Base-by-base conservation (phyloP, 352 stramenopile genomes). In the Phytophthora brassicae region DNA sequence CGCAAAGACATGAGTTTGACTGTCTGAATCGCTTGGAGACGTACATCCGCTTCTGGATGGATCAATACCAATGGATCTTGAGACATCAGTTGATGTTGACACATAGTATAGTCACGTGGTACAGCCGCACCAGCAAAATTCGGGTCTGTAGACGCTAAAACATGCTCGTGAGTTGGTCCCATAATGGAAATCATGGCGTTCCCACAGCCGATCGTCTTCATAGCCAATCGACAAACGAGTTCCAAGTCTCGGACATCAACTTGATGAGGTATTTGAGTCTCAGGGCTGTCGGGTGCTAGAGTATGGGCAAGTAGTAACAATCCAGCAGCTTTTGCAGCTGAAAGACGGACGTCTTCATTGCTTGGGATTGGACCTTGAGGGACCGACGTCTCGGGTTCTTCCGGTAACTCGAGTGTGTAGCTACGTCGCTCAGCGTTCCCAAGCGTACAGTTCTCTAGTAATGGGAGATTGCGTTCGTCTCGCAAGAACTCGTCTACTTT, bases 71-170 rank as follows among this genome's bases (percentile, higher is more conserved):
- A 45, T n/a, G 77, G 74, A 19, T 74, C 58, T 42, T 66, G 43
- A 14, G 63, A 71, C 76, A 90, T 87, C 29, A 87, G 44, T 17
- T 72, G 74, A 46, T 88, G 79, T 46, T 81, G 66, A 50, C 81
- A 87, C 45, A 90, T 70, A 4, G 77, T 74, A 17, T 84, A 60
- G 45, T 84, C 65, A 14, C 79, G 70, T 5, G 74, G 64, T 2
- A 85, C 45, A 67, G 66, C 60, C 56, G 54, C 48, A 56, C 54
- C 56, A 6, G 41, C 46, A 45, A 66, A 62, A 4, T 58, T 50
- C 2, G 39, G 14, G 36, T 72, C 23, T 9, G 75, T 79, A 29
- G 70, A 70, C 5, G 79, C 78, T n/a, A 82, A 31, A 14, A 86
- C 56, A 49, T 79, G 72, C 14, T 79, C 64, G 28, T 75, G 62